Evolutionary conservation across 257 asterid genomes (phyloP).

Genomic region (Solanum virginianum): DNA sequence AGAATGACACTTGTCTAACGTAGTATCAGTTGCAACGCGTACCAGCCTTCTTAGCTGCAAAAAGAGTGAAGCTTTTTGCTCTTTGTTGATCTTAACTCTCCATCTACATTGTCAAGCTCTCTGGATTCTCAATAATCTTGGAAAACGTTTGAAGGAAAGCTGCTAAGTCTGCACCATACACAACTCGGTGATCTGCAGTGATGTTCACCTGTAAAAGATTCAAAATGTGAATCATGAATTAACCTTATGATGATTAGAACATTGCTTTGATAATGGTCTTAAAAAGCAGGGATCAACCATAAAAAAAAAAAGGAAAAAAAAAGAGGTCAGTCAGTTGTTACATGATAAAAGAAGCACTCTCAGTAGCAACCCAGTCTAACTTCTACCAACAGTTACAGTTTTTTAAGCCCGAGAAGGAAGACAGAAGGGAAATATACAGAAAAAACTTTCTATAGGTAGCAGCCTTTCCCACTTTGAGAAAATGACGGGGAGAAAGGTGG

Average conservation of each 20-base stretch:
- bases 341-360: not conserved
- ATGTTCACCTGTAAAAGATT: conserved; percentile 51
- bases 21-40: not conserved
- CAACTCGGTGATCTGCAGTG: conserved; percentile 75
- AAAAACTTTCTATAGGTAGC: not conserved
- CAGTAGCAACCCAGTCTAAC: not conserved
- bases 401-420: not conserved
- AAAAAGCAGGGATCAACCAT: not conserved
- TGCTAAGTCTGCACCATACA: conserved; percentile 84
- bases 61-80: not conserved
- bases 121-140: conserved; percentile 62
- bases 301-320: not conserved
- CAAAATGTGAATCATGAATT: not conserved
- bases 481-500: not conserved
- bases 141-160: conserved; percentile 69
- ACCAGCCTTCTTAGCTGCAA: not conserved
- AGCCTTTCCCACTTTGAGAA: not conserved
- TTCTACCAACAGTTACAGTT: not conserved
- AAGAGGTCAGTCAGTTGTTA: not conserved
- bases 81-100: not conserved
- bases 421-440: not conserved
- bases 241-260: not conserved
- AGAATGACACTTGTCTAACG: not conserved
- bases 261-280: not conserved
- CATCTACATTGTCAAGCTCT: conserved; percentile 67